Evolutionary conservation across 2,329 filamentous ascomycete species (phyloP), one percentile per base, ranked within the genome.

Genomic region (Aspergillus sp.): DNA sequence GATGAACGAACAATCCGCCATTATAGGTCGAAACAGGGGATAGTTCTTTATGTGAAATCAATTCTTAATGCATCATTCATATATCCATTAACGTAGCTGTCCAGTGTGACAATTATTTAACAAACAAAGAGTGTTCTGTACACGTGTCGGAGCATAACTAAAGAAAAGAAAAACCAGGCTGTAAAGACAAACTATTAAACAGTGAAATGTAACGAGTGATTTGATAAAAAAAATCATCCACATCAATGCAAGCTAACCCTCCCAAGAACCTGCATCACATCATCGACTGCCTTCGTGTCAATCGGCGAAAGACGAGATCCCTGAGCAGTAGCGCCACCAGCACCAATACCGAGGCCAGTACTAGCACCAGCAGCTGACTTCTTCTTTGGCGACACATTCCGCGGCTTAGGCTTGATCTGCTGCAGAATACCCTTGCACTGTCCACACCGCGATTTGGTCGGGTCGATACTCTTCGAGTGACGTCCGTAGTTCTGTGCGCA

Each of bases 391-490:
- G 60, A 62, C 30, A 62, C 57, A 22, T 68, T 71, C 38, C 86
- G 74, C 0, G 90, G 90, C 35, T 79, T 78, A 0, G 91, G 91
- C 65, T 88, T 90, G 7, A 84, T 84, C 75, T 97, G 93, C 58
- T 81, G 73, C 54, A 98, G 68, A 0, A 68, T 66, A 4, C 79
- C 75, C 61, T 83, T 85, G 65, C 91, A 97, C n/a, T 65, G 72
- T 1, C 89, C 89, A 65, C 91, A 97, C 1, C 81, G 79, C 58
- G 90, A 84, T 43, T 81, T 78, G 25, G 64, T 63, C 0, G 85
- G 77, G 64, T 96, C 83, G 55, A 97, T 87, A 62, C 87, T 93
- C 69, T 85, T 88, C 13, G 85, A 90, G 67, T 97, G 91, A 4
- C 91, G 77, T 61, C 90, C 87, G 65, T 86, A 94, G 63, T 87